Base-by-base conservation (phyloP, 345 rosid genomes). In the Eutrema yunnanense region DNA sequence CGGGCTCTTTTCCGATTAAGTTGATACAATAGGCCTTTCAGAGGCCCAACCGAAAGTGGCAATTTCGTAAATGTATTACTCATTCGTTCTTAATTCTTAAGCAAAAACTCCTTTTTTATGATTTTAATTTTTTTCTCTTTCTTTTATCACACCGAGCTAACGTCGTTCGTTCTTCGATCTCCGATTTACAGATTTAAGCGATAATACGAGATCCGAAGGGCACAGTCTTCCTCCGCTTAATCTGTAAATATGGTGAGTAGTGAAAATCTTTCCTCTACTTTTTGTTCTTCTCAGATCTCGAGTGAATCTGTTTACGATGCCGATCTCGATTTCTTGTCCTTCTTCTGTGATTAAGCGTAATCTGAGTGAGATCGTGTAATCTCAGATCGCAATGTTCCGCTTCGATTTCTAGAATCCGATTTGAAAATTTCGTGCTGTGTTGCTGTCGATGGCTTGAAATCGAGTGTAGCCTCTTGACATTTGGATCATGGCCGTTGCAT, bases 81-180 rank as follows among this genome's bases (percentile, higher is more conserved):
- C 36, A 52, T 37, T 60, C 58, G 57, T 34, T 68, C 66, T 43
- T 60, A 60, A 40, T 60, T 72, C 49, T 50, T 46, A 75, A 52
- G 64, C 64, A 61, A 75, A 75, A 22, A 19, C 8, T 38, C 7
- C 9, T 0, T 4, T 59, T 26, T 37, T 47, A 2, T 57, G 51
- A 22, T 51, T 74, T 52, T 43, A 40, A 75, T 36, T 42, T 50
- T n/a, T 19, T 19, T 12, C 2, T 32, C 32, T 32, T 41, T 5
- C 4, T 5, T 36, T 61, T 43, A 75, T 54, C 69, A 69, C 59
- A 62, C 58, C 69, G 26, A 68, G 74, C 74, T 75, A 41, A 61
- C 79, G 69, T 53, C 51, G 58, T 75, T 66, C 67, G 22, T 65
- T 49, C 61, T 61, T 53, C 74, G 79, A 68, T 75, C 79, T 62